These are phyloP conservation scores for Trichoderma atrobrunneum DNA, from an alignment of 2,329 filamentous ascomycete genomes.

Conservation along the genomic window DNA sequence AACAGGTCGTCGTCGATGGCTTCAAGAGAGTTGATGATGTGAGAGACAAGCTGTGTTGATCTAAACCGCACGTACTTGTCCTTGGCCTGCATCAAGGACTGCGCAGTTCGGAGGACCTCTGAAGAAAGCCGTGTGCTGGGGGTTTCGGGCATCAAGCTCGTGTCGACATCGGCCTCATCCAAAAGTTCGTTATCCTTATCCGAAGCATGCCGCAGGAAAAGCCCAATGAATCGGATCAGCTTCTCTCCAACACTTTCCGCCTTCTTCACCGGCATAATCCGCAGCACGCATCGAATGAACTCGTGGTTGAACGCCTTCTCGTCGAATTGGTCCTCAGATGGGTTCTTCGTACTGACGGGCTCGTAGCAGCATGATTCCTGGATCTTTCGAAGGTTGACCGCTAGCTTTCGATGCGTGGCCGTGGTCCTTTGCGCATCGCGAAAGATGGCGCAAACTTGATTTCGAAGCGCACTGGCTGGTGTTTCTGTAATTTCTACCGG, in stretches of 20 bases:
- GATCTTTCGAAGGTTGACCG: constrained; percentile 82
- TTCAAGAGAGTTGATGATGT: constrained; percentile 89
- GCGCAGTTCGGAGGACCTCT: constrained; percentile 67
- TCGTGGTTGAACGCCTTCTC: constrained; percentile 87
- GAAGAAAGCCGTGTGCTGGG: constrained; percentile 77
- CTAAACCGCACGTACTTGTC: constrained; percentile 92
- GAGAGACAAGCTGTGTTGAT: constrained; percentile 83
- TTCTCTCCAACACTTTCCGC: constrained; percentile 85
- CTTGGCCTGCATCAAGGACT: constrained; percentile 78
- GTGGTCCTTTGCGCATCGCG: constrained; percentile 84
- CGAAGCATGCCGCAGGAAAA: constrained; percentile 73
- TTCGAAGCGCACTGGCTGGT: constrained; percentile 66
- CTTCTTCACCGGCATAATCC: constrained; percentile 86
- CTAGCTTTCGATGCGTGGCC: constrained; percentile 84
- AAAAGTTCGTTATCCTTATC: constrained; percentile 69
- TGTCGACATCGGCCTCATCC: constrained; percentile 63
- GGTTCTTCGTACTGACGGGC: constrained; percentile 51
- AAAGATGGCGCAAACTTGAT: constrained; percentile 70
- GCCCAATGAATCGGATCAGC: constrained; percentile 79
- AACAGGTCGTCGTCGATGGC: constrained; percentile 91
- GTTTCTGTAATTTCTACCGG: constrained; percentile 76
- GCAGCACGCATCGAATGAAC: constrained; percentile 75
- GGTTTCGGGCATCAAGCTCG: constrained; percentile 72
- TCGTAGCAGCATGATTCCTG: constrained; percentile 81
- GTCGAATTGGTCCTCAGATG: constrained; percentile 64